Base-by-base conservation (phyloP, 2,329 filamentous ascomycete genomes). In the Aquanectria penicillioides region DNA sequence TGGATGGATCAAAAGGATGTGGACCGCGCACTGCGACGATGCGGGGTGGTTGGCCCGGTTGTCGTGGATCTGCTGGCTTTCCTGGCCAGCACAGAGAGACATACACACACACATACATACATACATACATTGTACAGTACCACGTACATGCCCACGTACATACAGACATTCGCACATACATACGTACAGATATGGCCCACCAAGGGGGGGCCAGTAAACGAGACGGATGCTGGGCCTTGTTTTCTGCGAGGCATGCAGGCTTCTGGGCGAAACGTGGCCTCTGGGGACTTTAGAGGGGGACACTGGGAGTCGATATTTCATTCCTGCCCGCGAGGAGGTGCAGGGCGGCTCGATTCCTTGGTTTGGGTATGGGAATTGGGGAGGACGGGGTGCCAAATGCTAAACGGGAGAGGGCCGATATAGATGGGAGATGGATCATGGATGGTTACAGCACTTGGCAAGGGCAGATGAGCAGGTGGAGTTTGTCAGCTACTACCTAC, bases 231-330 rank as follows among this genome's bases (percentile, higher is more conserved):
- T 44, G 41, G 48, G 29, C 26, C 41, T 55, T 28, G 28, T 33
- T 25, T 46, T 26, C 50, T 49, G 51, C 26, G 26, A 50, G 46
- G 40, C 34, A 57, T 57, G 52, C 48, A 47, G 53, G 13, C 15
- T 52, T 28, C 36, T 28, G 22, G 9, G 57, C 23, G 58, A 49
- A 57, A 61, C 44, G 58, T 61, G 58, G 52, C 52, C 40, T 52
- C 48, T n/a, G n/a, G n/a, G n/a, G n/a, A n/a, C n/a, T n/a, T n/a
- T n/a, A n/a, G n/a, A n/a, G n/a, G n/a, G n/a, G n/a, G n/a, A n/a
- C n/a, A n/a, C n/a, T n/a, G n/a, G n/a, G n/a, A n/a, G n/a, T n/a
- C n/a, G n/a, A n/a, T n/a, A n/a, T n/a, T n/a, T n/a, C n/a, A n/a
- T n/a, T n/a, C n/a, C n/a, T n/a, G n/a, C n/a, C n/a, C n/a, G n/a